Evolutionary conservation across 805 yeast genomes (phyloP).

Genomic region (Lachancea sp.): DNA sequence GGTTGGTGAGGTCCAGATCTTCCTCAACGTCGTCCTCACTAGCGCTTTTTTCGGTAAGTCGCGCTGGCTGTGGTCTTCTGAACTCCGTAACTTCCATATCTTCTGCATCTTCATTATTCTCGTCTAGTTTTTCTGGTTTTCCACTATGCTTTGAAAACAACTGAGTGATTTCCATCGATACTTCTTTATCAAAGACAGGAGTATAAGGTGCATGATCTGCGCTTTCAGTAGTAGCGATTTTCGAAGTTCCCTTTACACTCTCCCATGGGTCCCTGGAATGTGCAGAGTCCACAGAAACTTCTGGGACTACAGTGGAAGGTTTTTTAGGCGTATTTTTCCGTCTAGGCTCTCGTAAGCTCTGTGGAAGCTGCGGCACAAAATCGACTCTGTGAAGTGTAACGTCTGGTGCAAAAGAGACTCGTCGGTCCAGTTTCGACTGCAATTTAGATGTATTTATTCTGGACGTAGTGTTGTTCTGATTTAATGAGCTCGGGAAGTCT

Average conservation of each 20-base stretch:
- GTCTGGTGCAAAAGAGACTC: constrained; percentile 76
- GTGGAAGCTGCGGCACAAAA: constrained; percentile 26
- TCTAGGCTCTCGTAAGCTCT: constrained; percentile 18
- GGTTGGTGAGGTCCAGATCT: neutral
- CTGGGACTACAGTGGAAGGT: too few relatives aligned
- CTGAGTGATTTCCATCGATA: constrained; percentile 22
- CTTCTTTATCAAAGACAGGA: constrained; percentile 13
- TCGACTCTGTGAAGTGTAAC: constrained; percentile 58
- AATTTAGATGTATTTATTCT: constrained; percentile 17
- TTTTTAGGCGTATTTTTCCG: constrained; percentile 7
- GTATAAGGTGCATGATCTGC: neutral
- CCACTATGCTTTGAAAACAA: constrained; percentile 15
- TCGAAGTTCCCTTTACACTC: neutral
- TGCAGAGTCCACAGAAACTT: neutral
- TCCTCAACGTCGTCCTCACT: neutral
- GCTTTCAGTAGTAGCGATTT: neutral
- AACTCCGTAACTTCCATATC: constrained; percentile 6
- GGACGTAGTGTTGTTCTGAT: constrained; percentile 29
- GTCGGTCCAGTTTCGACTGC: constrained; percentile 30
- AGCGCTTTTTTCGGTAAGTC: neutral
- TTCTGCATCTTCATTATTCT: neutral
- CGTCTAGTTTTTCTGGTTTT: constrained; percentile 1
- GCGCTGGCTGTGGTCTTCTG: neutral
- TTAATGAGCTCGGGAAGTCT: constrained; percentile 12
- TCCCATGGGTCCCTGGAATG: neutral